Evolutionary conservation across 202 grass and related monocot species (phyloP), one percentile per base, ranked within the genome.

Genomic region (Saccharum hybrid): DNA sequence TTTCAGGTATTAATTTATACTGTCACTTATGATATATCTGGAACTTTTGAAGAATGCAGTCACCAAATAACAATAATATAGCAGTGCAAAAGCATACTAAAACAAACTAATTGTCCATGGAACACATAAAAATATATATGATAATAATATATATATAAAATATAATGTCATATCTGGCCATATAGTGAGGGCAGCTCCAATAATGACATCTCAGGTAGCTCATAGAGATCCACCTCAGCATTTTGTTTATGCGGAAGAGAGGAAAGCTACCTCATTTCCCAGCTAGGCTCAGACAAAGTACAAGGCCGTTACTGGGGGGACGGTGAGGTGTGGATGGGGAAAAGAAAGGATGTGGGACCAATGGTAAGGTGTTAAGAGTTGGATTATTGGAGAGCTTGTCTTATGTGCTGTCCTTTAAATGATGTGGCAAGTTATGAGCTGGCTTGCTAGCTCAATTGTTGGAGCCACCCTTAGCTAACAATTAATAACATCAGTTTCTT

Each of bases 31-130:
- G 62, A 23, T 11, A 81, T n/a, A 73, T 43, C 22, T 54, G 36
- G 16, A 72, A 64, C 67, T 66, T 59, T 72, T 56, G 13, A 79
- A 83, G 26, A 73, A 88, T 28, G 36, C 42, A 83, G 78, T 66
- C 18, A 9, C 33, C 71, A 88, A 42, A 8, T 66, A 66, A 51
- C 23, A 22, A 72, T 78, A 30, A 1, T 80, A 48, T 66, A 34
- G 59, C 8, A 66, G 13, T 3, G 13, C 39, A 39, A 45, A 66
- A 77, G 37, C 72, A 82, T 60, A 72, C 2, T 61, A 37, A 30
- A 66, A 71, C 51, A 19, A 33, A 16, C 9, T 48, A 43, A 63
- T 12, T 22, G 10, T 34, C 37, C 69, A 72, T 48, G 8, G 15
- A 14, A 73, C 23, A 54, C 0, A 79, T n/a, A 68, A 74, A 36